Evolutionary conservation across 2,329 filamentous ascomycete species (phyloP).

Genomic region (Dothiorella sarmentorum): DNA sequence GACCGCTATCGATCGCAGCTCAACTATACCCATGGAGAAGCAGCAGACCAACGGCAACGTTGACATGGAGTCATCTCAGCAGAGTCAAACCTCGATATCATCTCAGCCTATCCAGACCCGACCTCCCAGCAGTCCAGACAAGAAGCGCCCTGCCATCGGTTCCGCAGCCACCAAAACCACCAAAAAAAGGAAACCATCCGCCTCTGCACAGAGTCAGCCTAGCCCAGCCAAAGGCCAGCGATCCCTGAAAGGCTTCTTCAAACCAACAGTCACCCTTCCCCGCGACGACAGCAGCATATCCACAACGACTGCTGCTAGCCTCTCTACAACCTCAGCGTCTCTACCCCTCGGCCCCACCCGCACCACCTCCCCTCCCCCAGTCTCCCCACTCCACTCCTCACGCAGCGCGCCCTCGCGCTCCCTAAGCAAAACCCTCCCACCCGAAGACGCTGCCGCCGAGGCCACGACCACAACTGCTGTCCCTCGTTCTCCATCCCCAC

Average conservation of each 20-base stretch:
- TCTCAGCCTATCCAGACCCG: neutral
- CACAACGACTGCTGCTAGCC: neutral
- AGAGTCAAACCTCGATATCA: neutral
- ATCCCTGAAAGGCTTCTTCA: constrained; percentile 18
- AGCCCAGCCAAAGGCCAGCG: constrained; percentile 13
- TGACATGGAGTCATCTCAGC: neutral
- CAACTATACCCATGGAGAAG: neutral
- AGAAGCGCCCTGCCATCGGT: constrained; percentile 30
- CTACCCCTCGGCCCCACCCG: neutral
- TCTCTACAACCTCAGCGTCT: constrained; percentile 33
- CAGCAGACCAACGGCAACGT: neutral
- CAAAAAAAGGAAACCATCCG: neutral
- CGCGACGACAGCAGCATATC: neutral
- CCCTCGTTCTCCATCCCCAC: too few species aligned
- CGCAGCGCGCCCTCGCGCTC: neutral
- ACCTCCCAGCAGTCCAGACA: constrained; percentile 1
- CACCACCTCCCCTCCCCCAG: too few species aligned
- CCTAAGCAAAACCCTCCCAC: too few species aligned
- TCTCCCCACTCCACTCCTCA: too few species aligned
- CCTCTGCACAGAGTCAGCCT: neutral
- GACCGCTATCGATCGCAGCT: neutral
- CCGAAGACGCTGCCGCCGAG: too few species aligned
- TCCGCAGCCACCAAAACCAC: constrained; percentile 22
- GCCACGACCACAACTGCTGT: too few species aligned
- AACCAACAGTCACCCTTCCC: neutral